Conservation (phyloP, 805 yeast species). For the Wickerhamomyces tratensis region DNA sequence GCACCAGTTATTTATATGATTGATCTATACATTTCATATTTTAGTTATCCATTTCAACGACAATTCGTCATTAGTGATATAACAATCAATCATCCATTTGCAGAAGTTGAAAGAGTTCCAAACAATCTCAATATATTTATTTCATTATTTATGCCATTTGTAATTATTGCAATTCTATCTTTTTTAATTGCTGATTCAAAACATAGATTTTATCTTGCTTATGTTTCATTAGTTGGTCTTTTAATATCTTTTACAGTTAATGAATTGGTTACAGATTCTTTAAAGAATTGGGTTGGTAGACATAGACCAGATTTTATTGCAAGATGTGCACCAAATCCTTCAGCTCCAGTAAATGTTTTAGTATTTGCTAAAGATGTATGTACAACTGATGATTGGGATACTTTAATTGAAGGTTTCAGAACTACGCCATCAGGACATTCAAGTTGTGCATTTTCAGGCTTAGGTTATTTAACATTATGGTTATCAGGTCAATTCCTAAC, state of each 20-base stretch:
- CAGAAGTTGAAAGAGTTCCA: slow-evolving; percentile 64
- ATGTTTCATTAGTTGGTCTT: slow-evolving; percentile 60
- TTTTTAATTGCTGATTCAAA: slow-evolving; percentile 30
- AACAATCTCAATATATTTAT: slow-evolving; percentile 42
- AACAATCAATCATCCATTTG: slow-evolving; percentile 74
- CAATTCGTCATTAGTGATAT: slow-evolving; percentile 70
- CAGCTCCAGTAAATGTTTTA: slow-evolving; percentile 43
- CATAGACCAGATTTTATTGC: slow-evolving; percentile 89
- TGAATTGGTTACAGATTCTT: slow-evolving; percentile 55
- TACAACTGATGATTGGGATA: slow-evolving; percentile 35
- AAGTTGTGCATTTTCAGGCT: slow-evolving; percentile 57
- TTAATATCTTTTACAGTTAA: slow-evolving; percentile 49
- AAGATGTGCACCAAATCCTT: slow-evolving; percentile 63
- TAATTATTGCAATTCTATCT: slow-evolving; percentile 25
- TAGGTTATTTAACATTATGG: slow-evolving; percentile 58
- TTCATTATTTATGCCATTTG: slow-evolving; percentile 40
- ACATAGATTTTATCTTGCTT: slow-evolving; percentile 49
- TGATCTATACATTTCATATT: slow-evolving; percentile 22
- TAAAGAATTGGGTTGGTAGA: slow-evolving; percentile 82
- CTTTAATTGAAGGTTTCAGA: slow-evolving; percentile 61
- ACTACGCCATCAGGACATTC: slow-evolving; percentile 83
- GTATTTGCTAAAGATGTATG: slow-evolving; percentile 59
- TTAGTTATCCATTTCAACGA: slow-evolving; percentile 58
- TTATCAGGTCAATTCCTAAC: slow-evolving; percentile 54
- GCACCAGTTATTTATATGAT: slow-evolving; percentile 21